phyloP scores from a whole-genome alignment of 768 basidiomycete genomes.

The Boletellus emodensis region DNA sequence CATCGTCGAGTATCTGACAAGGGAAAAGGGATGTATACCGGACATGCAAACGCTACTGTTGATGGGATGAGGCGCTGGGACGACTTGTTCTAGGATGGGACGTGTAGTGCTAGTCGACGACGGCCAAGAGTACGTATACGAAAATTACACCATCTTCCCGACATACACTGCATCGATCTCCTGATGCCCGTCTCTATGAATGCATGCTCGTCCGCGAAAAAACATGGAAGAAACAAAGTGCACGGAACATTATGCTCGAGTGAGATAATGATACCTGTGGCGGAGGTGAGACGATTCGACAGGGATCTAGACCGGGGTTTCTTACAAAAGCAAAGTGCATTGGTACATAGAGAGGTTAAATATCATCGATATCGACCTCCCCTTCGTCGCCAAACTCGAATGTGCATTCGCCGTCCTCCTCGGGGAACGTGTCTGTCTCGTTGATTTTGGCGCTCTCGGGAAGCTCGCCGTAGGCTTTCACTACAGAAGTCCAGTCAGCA shows the following conservation, averaged over 20 bases:
- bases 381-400: constrained; percentile 90
- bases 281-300: constrained; percentile 1
- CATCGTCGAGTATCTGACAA: constrained; percentile 65
- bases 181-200: constrained; percentile 25
- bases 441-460: constrained; percentile 96
- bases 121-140: constrained; percentile 1
- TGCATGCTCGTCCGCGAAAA: constrained; percentile 13
- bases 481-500: constrained; percentile 33
- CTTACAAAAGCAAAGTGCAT: constrained; percentile 15
- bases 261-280: constrained; percentile 13
- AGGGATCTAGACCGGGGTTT: neutral
- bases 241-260: constrained; percentile 7
- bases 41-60: constrained; percentile 61
- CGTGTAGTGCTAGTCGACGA: neutral
- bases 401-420: constrained; percentile 84
- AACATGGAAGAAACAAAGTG: neutral
- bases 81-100: neutral
- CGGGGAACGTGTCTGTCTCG: constrained; percentile 91
- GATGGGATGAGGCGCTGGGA: constrained; percentile 28
- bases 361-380: constrained; percentile 88
- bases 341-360: constrained; percentile 41
- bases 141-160: constrained; percentile 8
- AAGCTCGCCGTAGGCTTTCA: constrained; percentile 97
- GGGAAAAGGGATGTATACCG: constrained; percentile 69
- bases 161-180: constrained; percentile 7